A percentile compares a stretch with the other conserved stretches of the same genome.
Evolutionary conservation across 257 asterid genomes (phyloP).

Genomic region (Przewalskia tangutica): DNA sequence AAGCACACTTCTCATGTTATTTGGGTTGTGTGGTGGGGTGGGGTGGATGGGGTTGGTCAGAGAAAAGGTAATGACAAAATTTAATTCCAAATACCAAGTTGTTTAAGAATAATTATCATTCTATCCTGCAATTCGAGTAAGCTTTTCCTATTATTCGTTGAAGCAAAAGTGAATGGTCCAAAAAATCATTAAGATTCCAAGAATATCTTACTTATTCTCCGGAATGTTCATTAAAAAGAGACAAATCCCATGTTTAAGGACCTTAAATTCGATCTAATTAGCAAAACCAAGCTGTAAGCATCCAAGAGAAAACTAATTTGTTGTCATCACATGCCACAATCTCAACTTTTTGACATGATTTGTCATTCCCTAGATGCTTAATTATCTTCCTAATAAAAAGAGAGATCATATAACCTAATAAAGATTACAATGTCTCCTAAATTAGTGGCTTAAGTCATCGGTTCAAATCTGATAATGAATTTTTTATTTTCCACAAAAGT

Average conservation of each 20-base stretch:
- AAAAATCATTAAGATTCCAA: background rate
- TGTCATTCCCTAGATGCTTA: background rate
- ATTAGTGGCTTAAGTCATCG: too few species aligned
- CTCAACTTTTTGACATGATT: background rate
- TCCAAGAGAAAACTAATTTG: background rate
- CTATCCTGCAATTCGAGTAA: background rate
- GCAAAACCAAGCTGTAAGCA: background rate
- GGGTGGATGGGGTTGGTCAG: too few species aligned
- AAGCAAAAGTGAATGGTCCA: background rate
- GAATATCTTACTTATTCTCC: background rate
- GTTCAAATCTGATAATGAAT: too few species aligned
- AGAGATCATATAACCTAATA: background rate
- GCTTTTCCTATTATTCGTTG: background rate
- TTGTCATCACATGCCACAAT: background rate
- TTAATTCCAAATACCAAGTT: background rate
- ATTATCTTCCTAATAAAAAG: background rate
- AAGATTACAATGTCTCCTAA: background rate
- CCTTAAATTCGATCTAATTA: background rate
- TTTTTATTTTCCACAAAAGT: background rate
- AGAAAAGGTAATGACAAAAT: background rate
- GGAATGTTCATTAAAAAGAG: background rate
- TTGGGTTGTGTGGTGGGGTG: too few species aligned
- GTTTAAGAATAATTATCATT: background rate
- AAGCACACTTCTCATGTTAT: too few species aligned
- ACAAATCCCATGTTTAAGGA: constrained; percentile 1